Conservation (phyloP, 2,329 filamentous ascomycete genomes). For the Colletotrichum magnum region DNA sequence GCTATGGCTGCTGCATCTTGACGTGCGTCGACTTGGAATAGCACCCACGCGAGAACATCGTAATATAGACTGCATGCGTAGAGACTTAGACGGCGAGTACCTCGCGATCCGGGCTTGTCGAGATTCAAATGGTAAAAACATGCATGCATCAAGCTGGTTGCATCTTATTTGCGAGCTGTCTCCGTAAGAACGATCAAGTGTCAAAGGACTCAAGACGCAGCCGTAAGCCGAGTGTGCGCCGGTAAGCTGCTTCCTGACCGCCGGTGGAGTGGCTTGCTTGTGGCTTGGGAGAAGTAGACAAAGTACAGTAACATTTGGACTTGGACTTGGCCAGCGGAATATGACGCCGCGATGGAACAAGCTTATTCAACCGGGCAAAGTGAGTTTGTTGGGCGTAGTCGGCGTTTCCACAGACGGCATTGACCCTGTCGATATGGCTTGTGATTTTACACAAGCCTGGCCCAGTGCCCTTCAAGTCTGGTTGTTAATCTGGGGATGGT, state of each 20-base stretch:
- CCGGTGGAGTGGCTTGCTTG: conserved; percentile 7
- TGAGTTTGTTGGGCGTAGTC: not conserved
- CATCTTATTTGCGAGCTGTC: no score
- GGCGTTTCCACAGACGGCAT: not conserved
- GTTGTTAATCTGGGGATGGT: no score
- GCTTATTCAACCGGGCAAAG: conserved; percentile 5
- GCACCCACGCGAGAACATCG: no score
- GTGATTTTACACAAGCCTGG: not conserved
- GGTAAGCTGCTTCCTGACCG: not conserved
- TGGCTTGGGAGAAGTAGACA: conserved; percentile 13
- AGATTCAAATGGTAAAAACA: no score
- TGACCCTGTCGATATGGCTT: not conserved
- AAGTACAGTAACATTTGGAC: conserved; percentile 27
- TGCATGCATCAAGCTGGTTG: no score
- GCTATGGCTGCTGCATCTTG: not conserved
- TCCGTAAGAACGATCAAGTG: no score
- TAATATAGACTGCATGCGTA: no score
- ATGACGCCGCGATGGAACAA: conserved; percentile 20
- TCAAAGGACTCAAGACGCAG: no score
- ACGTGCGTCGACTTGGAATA: not conserved
- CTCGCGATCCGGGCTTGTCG: no score
- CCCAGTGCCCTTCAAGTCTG: no score
- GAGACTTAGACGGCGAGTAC: no score
- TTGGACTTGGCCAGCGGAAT: not conserved
- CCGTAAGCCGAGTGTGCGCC: no score